Evolutionary conservation across 345 rosid species (phyloP), one percentile per base, ranked within the genome.

Genomic region (Abelmoschus esculentus): DNA sequence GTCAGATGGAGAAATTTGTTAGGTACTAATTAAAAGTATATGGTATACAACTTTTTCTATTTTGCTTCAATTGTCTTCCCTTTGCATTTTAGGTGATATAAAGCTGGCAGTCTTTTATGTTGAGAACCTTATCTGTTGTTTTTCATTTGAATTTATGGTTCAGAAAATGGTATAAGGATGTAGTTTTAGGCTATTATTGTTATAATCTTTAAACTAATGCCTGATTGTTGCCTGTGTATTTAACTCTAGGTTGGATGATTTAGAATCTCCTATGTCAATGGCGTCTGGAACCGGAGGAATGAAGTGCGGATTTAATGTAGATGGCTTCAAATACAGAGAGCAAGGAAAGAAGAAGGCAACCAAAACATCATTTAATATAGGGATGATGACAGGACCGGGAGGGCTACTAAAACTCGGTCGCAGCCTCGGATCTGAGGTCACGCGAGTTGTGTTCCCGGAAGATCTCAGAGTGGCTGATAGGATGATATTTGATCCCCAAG

Each of bases 401-500:
- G 91, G 90, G 34, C 71, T 91, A 44, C 32, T 70, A 69, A 86
- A 88, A 28, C 61, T 91, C 3, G 96, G 90, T 32, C 77, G 83
- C 69, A 76, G 89, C 3, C 73, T 91, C 4, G 75, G 58, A 71
- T 70, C 82, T 1, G 86, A 80, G 19, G 89, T 91, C 53, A 73
- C 87, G 36, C 82, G 88, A 13, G 92, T 86, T 0, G 84, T 91
- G 49, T 87, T 91, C 76, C 97, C 93, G 0, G 91, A 89, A 73
- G 93, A 89, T 62, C 90, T 91, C 31, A 85, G 77, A 77, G 96
- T 89, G 8, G 84, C 90, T 4, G 88, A 91, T 58, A 86, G 77
- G 44, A 84, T 71, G 76, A 74, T 91, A 19, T 85, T 87, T 66
- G 96, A 91, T 58, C 97, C 97, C 63, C 97, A 89, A 70, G 93